A percentile compares a stretch with the other conserved stretches of the same genome.
Conservation (phyloP, 1,284 basidiomycete genomes). For the Mycosarcoma maydis region DNA sequence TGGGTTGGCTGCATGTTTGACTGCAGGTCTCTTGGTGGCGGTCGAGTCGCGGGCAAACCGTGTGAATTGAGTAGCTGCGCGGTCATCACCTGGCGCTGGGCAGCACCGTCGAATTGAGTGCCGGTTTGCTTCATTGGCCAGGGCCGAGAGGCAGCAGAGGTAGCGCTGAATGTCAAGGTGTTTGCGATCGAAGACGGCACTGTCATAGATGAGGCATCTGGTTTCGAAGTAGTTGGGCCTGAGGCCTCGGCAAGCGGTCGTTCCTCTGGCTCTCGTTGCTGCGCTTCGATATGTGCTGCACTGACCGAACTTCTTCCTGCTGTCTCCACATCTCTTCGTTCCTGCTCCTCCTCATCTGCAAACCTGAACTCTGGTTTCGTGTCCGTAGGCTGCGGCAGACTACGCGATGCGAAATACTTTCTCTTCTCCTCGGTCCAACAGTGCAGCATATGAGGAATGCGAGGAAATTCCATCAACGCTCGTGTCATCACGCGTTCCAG, state of each 20-base stretch:
- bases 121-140: too few relatives aligned
- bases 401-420: slow-evolving; percentile 20
- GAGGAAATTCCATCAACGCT: slow-evolving; percentile 41
- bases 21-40: too few relatives aligned
- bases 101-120: not conserved
- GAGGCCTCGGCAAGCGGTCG: too few relatives aligned
- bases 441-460: slow-evolving; percentile 37
- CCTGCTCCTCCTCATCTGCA: slow-evolving; percentile 8
- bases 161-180: too few relatives aligned
- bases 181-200: too few relatives aligned
- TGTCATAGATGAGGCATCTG: too few relatives aligned
- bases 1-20: too few relatives aligned
- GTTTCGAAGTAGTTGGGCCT: too few relatives aligned
- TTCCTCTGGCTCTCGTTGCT: not conserved
- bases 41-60: not conserved
- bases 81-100: not conserved
- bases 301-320: too few relatives aligned
- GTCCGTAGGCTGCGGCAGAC: slow-evolving; percentile 20
- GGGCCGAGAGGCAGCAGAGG: too few relatives aligned
- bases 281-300: not conserved
- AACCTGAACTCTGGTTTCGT: slow-evolving; percentile 30
- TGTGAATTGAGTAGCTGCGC: slow-evolving; percentile 1
- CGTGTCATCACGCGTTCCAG: slow-evolving; percentile 20
- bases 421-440: slow-evolving; percentile 32
- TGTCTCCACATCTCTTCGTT: too few relatives aligned